These are phyloP conservation scores for Panaeolus papilionaceus DNA, from an alignment of 768 basidiomycete species.

Conservation along the genomic window DNA sequence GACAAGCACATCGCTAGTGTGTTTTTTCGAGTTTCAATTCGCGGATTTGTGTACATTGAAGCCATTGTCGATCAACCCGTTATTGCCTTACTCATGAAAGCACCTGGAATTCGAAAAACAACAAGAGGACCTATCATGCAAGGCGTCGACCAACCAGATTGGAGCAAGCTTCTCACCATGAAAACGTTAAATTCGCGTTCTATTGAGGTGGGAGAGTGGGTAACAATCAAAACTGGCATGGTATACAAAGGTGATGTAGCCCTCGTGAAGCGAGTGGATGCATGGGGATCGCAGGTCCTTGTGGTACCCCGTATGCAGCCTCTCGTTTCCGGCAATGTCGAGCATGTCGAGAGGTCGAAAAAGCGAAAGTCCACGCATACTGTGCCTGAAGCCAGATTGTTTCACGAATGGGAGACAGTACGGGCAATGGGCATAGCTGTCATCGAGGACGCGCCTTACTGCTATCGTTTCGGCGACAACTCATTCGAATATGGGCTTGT, in stretches of 20 bases:
- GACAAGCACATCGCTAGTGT: neutral
- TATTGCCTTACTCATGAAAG: neutral
- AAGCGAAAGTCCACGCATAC: neutral
- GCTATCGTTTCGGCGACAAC: neutral
- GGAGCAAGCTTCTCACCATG: conserved; percentile 2
- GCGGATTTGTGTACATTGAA: neutral
- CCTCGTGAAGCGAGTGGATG: neutral
- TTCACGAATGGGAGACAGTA: neutral
- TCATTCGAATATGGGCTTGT: neutral
- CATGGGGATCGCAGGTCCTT: neutral
- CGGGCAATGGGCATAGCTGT: neutral
- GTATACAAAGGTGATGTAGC: neutral
- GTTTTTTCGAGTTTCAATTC: neutral
- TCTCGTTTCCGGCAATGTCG: neutral
- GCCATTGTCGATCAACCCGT: neutral
- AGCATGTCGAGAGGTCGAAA: neutral
- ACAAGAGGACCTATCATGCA: neutral
- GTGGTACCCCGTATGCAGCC: neutral
- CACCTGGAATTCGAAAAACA: neutral
- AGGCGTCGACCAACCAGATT: neutral
- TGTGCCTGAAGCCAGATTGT: neutral
- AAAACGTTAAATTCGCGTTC: neutral
- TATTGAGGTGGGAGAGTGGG: neutral
- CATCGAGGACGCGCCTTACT: neutral
- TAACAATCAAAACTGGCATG: neutral